Base-by-base conservation (phyloP, 495 filamentous ascomycete species). In the Neurospora sp. region DNA sequence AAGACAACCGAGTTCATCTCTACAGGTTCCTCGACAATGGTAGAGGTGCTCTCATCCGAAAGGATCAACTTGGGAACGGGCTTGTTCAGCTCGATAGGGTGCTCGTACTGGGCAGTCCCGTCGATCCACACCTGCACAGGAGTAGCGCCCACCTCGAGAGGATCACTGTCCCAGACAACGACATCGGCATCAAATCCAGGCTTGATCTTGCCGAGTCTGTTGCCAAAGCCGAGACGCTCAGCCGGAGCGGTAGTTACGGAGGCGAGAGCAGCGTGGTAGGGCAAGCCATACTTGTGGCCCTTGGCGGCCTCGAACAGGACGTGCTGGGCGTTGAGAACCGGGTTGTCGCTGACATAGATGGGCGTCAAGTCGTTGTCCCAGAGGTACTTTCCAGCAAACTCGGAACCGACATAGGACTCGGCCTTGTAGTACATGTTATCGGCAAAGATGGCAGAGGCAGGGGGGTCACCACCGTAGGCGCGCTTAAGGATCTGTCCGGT, bases 61-160 rank as follows among this genome's bases (percentile, higher is more conserved):
- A 77, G 76, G 9, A 79, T 77, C 35, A 76, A 70, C 17, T 69
- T 38, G 12, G 71, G 77, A 48, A 53, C 75, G 8, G 81, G 80
- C 78, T 82, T 87, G 69, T 75, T 70, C 72, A 82, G 77, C 79
- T 80, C 81, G 70, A 84, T 76, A 17, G 80, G 83, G 16, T 82
- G 70, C n/a, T 86, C 82, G 35, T 84, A 84, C 69, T 85, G 83
- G 3, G 84, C 82, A 14, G 81, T 86, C 7, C 89, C 89, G 75
- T 91, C 89, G 73, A 91, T 89, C 84, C 86, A 91, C 3, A 91
- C 87, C 72, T 91, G 87, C 1, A 86, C 78, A 0, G 89, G 88
- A 6, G 89, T 81, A 1, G 89, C 89, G 10, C 89, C 89, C 0
- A 88, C 83, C 48, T 83, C 84, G 6, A 91, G 79, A 39, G 89